Conservation (phyloP, 768 basidiomycete genomes). For the Hydnomerulius pinastri region DNA sequence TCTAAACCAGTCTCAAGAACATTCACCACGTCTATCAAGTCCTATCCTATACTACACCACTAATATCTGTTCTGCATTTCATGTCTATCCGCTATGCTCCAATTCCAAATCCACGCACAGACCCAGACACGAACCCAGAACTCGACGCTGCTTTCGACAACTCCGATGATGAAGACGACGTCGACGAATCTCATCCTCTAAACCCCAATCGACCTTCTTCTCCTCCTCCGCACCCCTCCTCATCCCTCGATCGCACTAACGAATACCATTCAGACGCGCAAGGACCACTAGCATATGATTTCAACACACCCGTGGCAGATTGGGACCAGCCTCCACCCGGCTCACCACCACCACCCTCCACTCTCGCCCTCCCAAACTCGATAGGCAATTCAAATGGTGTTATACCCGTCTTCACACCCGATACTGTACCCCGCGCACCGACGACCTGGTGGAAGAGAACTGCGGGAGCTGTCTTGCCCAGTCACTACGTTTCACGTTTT, state of each 20-base stretch:
- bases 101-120: slow-evolving; percentile 57
- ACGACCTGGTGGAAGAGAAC: slow-evolving; percentile 58
- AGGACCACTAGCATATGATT: slow-evolving; percentile 71
- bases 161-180: slow-evolving; percentile 65
- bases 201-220: slow-evolving; percentile 40
- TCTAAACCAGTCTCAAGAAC: too few species aligned
- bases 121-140: slow-evolving; percentile 53
- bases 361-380: slow-evolving; percentile 66
- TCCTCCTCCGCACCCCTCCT: slow-evolving; percentile 24
- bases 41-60: too few species aligned
- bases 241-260: slow-evolving; percentile 17
- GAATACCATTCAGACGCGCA: slow-evolving; percentile 7
- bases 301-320: slow-evolving; percentile 65
- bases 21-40: too few species aligned
- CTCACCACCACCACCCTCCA: slow-evolving; percentile 69
- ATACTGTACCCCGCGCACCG: slow-evolving; percentile 22
- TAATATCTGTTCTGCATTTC: slow-evolving; percentile 5
- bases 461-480: slow-evolving; percentile 57
- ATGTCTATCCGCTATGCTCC: slow-evolving; percentile 70
- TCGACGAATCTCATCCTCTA: slow-evolving; percentile 51
- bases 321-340: slow-evolving; percentile 85
- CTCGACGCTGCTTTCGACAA: slow-evolving; percentile 90
- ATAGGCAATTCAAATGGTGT: slow-evolving; percentile 76
- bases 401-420: slow-evolving; percentile 50
- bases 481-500: slow-evolving; percentile 46